phyloP scores from a whole-genome alignment of 2,329 filamentous ascomycete genomes.

The Trichophyton equinum region DNA sequence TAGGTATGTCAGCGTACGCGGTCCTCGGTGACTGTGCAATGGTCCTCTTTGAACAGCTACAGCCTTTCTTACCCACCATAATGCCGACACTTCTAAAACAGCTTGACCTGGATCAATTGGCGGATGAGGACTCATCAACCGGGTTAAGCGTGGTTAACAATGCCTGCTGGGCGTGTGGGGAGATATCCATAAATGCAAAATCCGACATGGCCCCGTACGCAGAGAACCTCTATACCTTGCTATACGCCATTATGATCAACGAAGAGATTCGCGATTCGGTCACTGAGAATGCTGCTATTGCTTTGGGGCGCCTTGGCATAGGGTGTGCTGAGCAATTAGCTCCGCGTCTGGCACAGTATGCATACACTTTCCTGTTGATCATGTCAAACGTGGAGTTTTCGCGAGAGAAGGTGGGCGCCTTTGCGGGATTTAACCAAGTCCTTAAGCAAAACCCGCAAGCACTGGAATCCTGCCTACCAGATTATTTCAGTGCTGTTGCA shows the following conservation, averaged over 20 bases:
- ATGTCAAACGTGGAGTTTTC: conserved; percentile 79
- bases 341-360: conserved; percentile 66
- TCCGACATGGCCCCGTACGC: conserved; percentile 63
- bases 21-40: conserved; percentile 89
- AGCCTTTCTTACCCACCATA: conserved; percentile 58
- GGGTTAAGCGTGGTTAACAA: conserved; percentile 94
- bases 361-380: conserved; percentile 64
- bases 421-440: conserved; percentile 77
- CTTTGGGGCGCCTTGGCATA: conserved; percentile 74
- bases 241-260: conserved; percentile 73
- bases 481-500: conserved; percentile 76
- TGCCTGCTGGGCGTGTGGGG: conserved; percentile 90
- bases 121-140: conserved; percentile 69
- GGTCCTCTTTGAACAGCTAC: conserved; percentile 73
- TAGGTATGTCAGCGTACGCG: conserved; percentile 90
- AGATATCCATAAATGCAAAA: conserved; percentile 72
- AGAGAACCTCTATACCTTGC: conserved; percentile 60
- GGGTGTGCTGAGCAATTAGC: conserved; percentile 65
- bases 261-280: conserved; percentile 75
- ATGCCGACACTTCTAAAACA: conserved; percentile 72
- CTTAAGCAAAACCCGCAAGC: conserved; percentile 79
- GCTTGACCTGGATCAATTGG: conserved; percentile 64
- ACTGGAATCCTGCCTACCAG: conserved; percentile 72
- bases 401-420: conserved; percentile 87
- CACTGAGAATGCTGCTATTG: conserved; percentile 87